These are phyloP conservation scores for Kuraishia piskuri DNA, from an alignment of 805 yeast genomes.

Conservation along the genomic window DNA sequence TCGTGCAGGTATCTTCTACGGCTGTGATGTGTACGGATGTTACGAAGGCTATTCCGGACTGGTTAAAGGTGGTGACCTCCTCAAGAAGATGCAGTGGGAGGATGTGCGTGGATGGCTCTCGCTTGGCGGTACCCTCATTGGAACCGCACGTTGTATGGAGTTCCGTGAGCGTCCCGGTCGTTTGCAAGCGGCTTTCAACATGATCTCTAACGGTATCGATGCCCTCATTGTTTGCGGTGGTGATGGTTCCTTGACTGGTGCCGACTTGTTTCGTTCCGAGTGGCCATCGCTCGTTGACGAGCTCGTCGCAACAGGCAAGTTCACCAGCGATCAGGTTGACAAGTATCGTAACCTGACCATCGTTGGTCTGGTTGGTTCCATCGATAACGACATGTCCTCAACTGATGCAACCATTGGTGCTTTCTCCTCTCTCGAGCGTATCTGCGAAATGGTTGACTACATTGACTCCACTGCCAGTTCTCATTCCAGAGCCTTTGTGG, in stretches of 20 bases:
- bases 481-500: slow-evolving; percentile 75
- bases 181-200: slow-evolving; percentile 51
- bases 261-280: slow-evolving; percentile 66
- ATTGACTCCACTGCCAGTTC: slow-evolving; percentile 81
- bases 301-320: slow-evolving; percentile 33
- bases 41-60: slow-evolving; percentile 73
- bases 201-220: slow-evolving; percentile 66
- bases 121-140: slow-evolving; percentile 71
- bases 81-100: slow-evolving; percentile 60
- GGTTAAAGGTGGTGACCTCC: slow-evolving; percentile 54
- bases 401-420: slow-evolving; percentile 82
- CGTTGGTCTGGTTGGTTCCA: slow-evolving; percentile 75
- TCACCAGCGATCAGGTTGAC: slow-evolving; percentile 36
- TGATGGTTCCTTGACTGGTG: slow-evolving; percentile 79
- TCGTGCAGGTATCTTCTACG: slow-evolving; percentile 54
- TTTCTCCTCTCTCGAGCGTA: slow-evolving; percentile 67
- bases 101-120: slow-evolving; percentile 66
- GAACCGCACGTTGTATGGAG: slow-evolving; percentile 67
- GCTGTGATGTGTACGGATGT: slow-evolving; percentile 59
- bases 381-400: slow-evolving; percentile 79
- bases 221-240: slow-evolving; percentile 79
- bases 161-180: slow-evolving; percentile 64
- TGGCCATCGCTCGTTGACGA: slow-evolving; percentile 69
- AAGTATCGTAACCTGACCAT: slow-evolving; percentile 52
- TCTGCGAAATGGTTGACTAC: slow-evolving; percentile 68